Evolutionary conservation across 1,139 yeast genomes (phyloP).

Genomic region (Debaryomycetaceae sp.): DNA sequence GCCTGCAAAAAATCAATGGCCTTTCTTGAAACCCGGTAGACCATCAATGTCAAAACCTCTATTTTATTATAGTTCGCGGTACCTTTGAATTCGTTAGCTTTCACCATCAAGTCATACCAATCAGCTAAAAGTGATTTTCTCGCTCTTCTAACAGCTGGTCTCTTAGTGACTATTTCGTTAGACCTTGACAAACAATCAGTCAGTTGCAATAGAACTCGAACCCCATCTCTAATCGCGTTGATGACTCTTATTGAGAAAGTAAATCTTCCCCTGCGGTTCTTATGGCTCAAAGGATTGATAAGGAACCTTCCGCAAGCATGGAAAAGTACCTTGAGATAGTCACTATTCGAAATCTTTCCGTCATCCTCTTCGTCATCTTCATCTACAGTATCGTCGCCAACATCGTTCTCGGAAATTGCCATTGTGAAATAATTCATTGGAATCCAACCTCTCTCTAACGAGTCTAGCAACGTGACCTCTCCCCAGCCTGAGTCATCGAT

Average conservation of each 20-base stretch:
- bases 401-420: slow-evolving; percentile 44
- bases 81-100: slow-evolving; percentile 80
- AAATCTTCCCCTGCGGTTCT: slow-evolving; percentile 35
- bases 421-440: slow-evolving; percentile 86
- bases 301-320: slow-evolving; percentile 76
- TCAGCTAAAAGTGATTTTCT: slow-evolving; percentile 83
- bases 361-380: slow-evolving; percentile 17
- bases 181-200: slow-evolving; percentile 86
- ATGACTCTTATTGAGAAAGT: slow-evolving; percentile 44
- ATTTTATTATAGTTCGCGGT: slow-evolving; percentile 64
- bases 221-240: slow-evolving; percentile 73
- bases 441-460: slow-evolving; percentile 88
- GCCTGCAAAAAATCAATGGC: slow-evolving; percentile 70
- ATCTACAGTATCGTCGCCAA: slow-evolving; percentile 12
- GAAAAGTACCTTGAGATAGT: slow-evolving; percentile 58
- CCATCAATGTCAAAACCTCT: slow-evolving; percentile 67
- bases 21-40: slow-evolving; percentile 69
- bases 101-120: slow-evolving; percentile 83
- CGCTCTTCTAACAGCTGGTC: slow-evolving; percentile 66
- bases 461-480: slow-evolving; percentile 75
- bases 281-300: slow-evolving; percentile 60
- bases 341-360: slow-evolving; percentile 32
- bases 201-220: slow-evolving; percentile 65
- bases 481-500: slow-evolving; percentile 98
- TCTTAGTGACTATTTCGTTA: slow-evolving; percentile 67